phyloP scores from a whole-genome alignment of 2,329 filamentous ascomycete genomes.

The Myriosclerotinia scirpicola region DNA sequence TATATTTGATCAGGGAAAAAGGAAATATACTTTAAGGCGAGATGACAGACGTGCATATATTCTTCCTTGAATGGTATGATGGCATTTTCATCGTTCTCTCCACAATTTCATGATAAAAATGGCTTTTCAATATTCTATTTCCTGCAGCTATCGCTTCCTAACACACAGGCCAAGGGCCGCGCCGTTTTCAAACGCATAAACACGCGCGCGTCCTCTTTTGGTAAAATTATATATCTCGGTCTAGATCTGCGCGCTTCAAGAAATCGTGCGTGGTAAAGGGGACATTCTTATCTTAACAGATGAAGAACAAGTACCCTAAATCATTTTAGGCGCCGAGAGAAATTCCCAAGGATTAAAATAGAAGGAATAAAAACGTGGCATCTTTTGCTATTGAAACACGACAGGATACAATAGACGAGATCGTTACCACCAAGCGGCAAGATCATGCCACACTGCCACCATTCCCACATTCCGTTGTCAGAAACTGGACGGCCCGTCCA shows the following conservation, averaged over 20 bases:
- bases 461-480: constrained; percentile 23
- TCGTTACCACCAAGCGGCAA: constrained; percentile 21
- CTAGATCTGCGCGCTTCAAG: constrained; percentile 14
- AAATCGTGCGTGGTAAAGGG: neutral
- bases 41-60: constrained; percentile 1
- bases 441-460: constrained; percentile 25
- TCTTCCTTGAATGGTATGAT: constrained; percentile 10
- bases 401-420: constrained; percentile 21
- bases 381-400: constrained; percentile 16
- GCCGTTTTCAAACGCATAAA: constrained; percentile 14
- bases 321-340: neutral
- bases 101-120: constrained; percentile 5
- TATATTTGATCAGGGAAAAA: neutral
- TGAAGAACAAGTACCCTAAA: neutral
- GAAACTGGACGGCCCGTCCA: constrained; percentile 24
- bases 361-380: constrained; percentile 24
- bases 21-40: neutral
- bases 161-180: constrained; percentile 20
- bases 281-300: neutral
- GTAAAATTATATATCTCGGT: neutral
- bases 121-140: constrained; percentile 7
- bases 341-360: neutral
- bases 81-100: constrained; percentile 21
- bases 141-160: constrained; percentile 4
- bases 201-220: constrained; percentile 13